Conservation (phyloP, 768 basidiomycete genomes). For the Macrolepiota albuminosa region DNA sequence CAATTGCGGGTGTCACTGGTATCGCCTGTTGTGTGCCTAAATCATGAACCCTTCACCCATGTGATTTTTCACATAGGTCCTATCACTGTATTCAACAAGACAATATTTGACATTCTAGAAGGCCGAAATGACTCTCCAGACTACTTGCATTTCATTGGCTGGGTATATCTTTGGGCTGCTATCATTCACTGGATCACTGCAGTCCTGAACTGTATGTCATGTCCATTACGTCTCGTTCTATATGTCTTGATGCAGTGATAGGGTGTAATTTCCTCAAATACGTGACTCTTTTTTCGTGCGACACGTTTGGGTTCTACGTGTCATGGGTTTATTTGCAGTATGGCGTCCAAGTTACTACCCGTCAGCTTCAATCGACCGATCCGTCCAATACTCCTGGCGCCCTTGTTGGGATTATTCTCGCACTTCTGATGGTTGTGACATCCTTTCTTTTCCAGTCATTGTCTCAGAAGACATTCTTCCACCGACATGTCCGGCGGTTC, state of each 20-base stretch:
- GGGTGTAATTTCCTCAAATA: slow-evolving; percentile 84
- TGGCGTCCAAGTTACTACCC: slow-evolving; percentile 77
- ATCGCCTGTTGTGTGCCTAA: neutral
- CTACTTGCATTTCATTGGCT: slow-evolving; percentile 85
- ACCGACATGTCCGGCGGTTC: slow-evolving; percentile 70
- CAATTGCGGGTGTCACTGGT: slow-evolving; percentile 91
- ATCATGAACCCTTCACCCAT: neutral
- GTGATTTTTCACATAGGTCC: slow-evolving; percentile 51
- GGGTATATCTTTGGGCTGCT: slow-evolving; percentile 91
- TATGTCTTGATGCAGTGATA: slow-evolving; percentile 19
- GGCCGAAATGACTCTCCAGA: slow-evolving; percentile 53
- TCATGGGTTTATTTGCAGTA: slow-evolving; percentile 90
- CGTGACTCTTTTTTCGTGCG: slow-evolving; percentile 87
- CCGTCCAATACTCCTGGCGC: slow-evolving; percentile 39
- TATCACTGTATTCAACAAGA: slow-evolving; percentile 91
- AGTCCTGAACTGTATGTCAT: slow-evolving; percentile 56
- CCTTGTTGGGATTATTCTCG: slow-evolving; percentile 66
- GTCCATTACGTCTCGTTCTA: neutral
- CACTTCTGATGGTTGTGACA: slow-evolving; percentile 69
- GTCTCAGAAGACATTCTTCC: slow-evolving; percentile 61
- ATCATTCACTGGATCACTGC: slow-evolving; percentile 84
- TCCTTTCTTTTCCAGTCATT: slow-evolving; percentile 71
- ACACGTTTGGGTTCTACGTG: slow-evolving; percentile 91
- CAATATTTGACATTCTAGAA: slow-evolving; percentile 73
- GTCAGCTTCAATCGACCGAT: slow-evolving; percentile 48